Evolutionary conservation across 2,329 filamentous ascomycete species (phyloP), one percentile per base, ranked within the genome.

Genomic region (Alternaria sp.): DNA sequence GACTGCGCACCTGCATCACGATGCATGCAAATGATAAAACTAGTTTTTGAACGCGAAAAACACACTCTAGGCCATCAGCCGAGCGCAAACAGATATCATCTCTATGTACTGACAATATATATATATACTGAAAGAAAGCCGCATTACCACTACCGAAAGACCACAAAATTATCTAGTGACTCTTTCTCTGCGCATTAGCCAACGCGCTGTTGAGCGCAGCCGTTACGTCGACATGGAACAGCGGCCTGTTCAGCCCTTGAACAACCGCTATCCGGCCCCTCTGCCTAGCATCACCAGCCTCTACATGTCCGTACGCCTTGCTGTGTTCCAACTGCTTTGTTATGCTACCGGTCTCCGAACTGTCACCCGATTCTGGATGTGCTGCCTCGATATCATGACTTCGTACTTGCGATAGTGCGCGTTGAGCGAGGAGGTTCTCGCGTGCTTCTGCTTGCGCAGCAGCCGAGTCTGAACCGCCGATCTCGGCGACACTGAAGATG

Each of bases 191-290:
- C 79, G 91, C 87, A 74, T 97, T 97, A 32, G 90, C 89, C 72
- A 97, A 87, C 9, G 93, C 94, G 71, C 90, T 93, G 78, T 97
- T 92, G 70, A 98, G 79, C n/a, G 95, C 95, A 72, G 90, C 93
- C 10, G 93, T 97, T 61, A 98, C 80, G 77, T 98, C 95, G 55
- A 97, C 87, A 78, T 99, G 95, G 86, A 99, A 98, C 67, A 97
- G 85, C n/a, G 95, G 94, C 72, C 92, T 83, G 78, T 97, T 95
- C 63, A 97, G 81, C 25, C 94, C 92, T 68, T 94, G 91, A 36
- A 98, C 90, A 14, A 92, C 86, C 3, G 91, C 73, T 49, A 77
- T 70, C 58, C 67, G 68, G 2, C 60, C 58, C 54, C 46, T 63
- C 88, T 48, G 50, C 28, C 49, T 63, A 22, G 48, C 34, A 41